Conservation (phyloP, 352 stramenopile genomes). For the Proteromonas lacertae region DNA sequence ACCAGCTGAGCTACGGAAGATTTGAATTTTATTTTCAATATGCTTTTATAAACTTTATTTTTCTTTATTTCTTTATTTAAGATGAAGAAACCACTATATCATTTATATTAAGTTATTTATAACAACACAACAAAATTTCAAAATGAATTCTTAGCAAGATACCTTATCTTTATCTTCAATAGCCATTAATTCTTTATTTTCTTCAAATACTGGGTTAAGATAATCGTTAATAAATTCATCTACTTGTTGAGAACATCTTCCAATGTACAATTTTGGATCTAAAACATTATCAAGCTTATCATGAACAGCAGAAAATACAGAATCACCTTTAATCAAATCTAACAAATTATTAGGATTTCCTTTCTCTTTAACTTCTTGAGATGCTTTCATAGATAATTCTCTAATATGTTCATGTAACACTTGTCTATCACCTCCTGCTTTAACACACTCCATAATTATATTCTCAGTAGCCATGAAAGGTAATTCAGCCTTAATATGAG, state of each 20-base stretch:
- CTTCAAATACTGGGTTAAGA: slow-evolving; percentile 58
- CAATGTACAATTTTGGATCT: slow-evolving; percentile 81
- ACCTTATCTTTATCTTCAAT: too few relatives aligned
- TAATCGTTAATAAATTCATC: slow-evolving; percentile 76
- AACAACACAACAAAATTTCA: too few relatives aligned
- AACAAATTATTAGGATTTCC: slow-evolving; percentile 83
- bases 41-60: too few relatives aligned
- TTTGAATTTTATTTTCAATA: too few relatives aligned
- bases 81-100: too few relatives aligned
- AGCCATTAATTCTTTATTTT: too few relatives aligned
- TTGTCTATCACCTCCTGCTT: slow-evolving; percentile 78
- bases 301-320: slow-evolving; percentile 66
- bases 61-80: too few relatives aligned
- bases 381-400: slow-evolving; percentile 87
- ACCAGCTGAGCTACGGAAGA: too few relatives aligned
- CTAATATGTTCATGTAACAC: slow-evolving; percentile 86
- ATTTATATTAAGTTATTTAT: too few relatives aligned
- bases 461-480: slow-evolving; percentile 98
- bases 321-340: slow-evolving; percentile 67
- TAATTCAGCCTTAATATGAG: slow-evolving; percentile 84
- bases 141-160: too few relatives aligned
- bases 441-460: slow-evolving; percentile 86
- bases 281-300: slow-evolving; percentile 66
- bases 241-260: slow-evolving; percentile 60
- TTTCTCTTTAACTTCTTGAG: slow-evolving; percentile 81